Base-by-base conservation (phyloP, 2,329 filamentous ascomycete species). In the Cladosporium sp. region DNA sequence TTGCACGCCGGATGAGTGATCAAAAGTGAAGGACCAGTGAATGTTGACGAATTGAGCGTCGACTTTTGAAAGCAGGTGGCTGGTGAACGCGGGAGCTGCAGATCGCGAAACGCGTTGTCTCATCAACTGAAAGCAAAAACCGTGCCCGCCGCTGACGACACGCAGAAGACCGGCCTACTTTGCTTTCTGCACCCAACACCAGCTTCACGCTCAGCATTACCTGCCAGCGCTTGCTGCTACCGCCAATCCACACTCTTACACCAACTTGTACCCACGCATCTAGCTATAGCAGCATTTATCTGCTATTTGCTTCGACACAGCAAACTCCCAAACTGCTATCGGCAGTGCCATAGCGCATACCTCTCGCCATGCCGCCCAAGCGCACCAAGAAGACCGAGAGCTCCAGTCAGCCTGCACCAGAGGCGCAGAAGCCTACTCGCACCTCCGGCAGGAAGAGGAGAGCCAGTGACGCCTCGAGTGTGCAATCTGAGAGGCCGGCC, bases 401-500 rank as follows among this genome's bases (percentile, higher is more conserved):
- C 51, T 53, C 53, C 40, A 62, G 58, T 58, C 61, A 57, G 59
- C 60, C 60, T 49, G 39, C 35, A 6, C 58, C 62, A 28, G 55
- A 61, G 36, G 53, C 55, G 19, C 58, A 61, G 44, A 58, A 61
- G 49, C 48, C 58, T 4, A 61, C 58, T 12, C 65, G 65, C 36
- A 57, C 61, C 10, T 54, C 58, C n/a, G 60, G 62, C 17, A 58
- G 64, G 22, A 70, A 68, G 60, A 56, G 67, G 40, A 61, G 65
- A 48, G 59, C 59, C 56, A 68, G 65, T 44, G 67, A 68, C 61
- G 62, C 62, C 22, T 67, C 65, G 9, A 64, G 64, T 37, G 61
- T 53, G 20, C 52, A 55, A 24, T 64, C 62, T 9, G 63, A 66
- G 17, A 58, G 59, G 10, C 64, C 65, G 12, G 60, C 60, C 25